These are phyloP conservation scores for Galerina sulciceps DNA, from an alignment of 768 basidiomycete genomes.

Conservation along the genomic window DNA sequence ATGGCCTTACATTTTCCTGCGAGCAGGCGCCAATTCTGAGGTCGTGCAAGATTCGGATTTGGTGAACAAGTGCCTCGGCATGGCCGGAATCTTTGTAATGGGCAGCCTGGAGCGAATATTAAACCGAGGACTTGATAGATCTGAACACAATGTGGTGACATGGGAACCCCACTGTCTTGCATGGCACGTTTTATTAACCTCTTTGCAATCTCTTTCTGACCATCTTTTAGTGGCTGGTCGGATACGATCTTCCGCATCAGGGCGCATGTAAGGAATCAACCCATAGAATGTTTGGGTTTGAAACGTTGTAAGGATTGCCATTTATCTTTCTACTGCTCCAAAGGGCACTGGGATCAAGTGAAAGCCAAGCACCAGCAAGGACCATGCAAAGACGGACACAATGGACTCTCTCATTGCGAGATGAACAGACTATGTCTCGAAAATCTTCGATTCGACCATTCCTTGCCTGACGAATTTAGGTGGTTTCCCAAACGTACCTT, in stretches of 20 bases:
- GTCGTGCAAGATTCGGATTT: constrained; percentile 10
- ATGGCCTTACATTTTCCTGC: constrained; percentile 13
- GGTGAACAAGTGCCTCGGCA: constrained; percentile 14
- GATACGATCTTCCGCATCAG: constrained; percentile 29
- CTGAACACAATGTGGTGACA: constrained; percentile 28
- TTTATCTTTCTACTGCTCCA: constrained; percentile 32
- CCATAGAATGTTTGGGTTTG: constrained; percentile 5
- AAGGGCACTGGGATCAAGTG: constrained; percentile 26
- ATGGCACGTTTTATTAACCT: constrained; percentile 23
- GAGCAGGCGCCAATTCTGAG: constrained; percentile 4
- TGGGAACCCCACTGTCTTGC: constrained; percentile 33
- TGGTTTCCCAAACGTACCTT: constrained; percentile 35
- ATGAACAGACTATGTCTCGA: constrained; percentile 27
- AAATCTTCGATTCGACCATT: constrained; percentile 21
- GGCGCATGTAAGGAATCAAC: constrained; percentile 3
- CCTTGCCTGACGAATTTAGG: constrained; percentile 18
- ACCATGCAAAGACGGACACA: constrained; percentile 23
- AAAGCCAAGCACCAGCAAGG: constrained; percentile 17
- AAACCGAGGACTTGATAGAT: constrained; percentile 14
- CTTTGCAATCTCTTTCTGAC: neutral
- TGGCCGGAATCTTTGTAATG: constrained; percentile 12
- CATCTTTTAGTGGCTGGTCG: constrained; percentile 24
- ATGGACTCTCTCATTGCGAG: constrained; percentile 30
- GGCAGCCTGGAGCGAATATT: constrained; percentile 8
- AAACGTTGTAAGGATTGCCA: constrained; percentile 28